Conservation (phyloP, 768 basidiomycete genomes). For the Obba rivulosa region DNA sequence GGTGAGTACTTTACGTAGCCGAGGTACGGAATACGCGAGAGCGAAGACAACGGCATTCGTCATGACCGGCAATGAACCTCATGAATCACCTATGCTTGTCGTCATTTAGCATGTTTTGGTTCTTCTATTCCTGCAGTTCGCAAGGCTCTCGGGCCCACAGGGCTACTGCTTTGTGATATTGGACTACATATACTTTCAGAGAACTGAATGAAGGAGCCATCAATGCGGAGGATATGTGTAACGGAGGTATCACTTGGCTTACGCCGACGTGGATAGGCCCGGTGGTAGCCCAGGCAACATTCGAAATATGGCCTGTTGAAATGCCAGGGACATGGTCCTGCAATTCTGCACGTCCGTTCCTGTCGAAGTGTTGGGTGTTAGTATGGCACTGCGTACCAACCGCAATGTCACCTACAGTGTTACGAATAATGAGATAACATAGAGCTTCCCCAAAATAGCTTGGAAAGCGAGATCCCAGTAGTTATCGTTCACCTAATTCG, state of each 20-base stretch:
- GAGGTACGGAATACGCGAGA: no score
- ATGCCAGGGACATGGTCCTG: slow-evolving; percentile 4
- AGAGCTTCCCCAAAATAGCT: slow-evolving; percentile 24
- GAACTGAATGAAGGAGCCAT: neutral
- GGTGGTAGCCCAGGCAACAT: slow-evolving; percentile 6
- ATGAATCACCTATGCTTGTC: no score
- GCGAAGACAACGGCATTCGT: no score
- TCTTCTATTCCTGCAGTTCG: neutral
- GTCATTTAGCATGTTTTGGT: no score
- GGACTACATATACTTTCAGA: neutral
- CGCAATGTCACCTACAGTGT: slow-evolving; percentile 17
- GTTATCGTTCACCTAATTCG: slow-evolving; percentile 11
- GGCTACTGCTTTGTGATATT: neutral
- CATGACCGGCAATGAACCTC: no score
- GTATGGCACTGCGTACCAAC: no score
- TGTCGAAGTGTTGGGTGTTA: neutral
- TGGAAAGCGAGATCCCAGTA: slow-evolving; percentile 24
- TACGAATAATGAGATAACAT: slow-evolving; percentile 25
- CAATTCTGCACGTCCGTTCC: slow-evolving; percentile 10
- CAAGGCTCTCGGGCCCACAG: neutral
- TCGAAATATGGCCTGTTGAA: slow-evolving; percentile 5
- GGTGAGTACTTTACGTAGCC: no score
- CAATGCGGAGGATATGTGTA: neutral
- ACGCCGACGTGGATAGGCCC: slow-evolving; percentile 11
- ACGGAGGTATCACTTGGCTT: neutral